Percentiles rank a stretch among this genome's conserved stretches.
These are phyloP conservation scores for Cryptococcus sp. DNA, from an alignment of 1,284 basidiomycete genomes.

Conservation along the genomic window DNA sequence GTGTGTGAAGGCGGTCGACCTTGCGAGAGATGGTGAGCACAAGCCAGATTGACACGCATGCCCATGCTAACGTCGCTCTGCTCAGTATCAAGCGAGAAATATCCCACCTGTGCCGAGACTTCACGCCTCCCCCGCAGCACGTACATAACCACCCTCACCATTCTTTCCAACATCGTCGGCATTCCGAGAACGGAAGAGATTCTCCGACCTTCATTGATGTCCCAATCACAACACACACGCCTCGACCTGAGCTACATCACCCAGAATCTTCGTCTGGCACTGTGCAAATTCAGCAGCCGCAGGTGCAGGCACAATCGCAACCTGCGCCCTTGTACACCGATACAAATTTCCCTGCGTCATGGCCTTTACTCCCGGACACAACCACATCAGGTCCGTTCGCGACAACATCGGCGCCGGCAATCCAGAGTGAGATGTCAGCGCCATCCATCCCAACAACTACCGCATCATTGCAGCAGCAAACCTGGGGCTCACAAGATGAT, in stretches of 20 bases:
- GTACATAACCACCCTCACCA: conserved; percentile 9
- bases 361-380: conserved; percentile 44
- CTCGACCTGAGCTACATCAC: background rate
- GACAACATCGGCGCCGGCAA: conserved; percentile 5
- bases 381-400: conserved; percentile 9
- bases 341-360: conserved; percentile 36
- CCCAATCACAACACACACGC: background rate
- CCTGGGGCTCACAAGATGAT: conserved; percentile 27
- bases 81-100: conserved; percentile 86
- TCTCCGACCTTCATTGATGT: too few relatives aligned
- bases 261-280: conserved; percentile 24
- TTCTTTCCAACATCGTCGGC: background rate
- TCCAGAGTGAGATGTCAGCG: conserved; percentile 2
- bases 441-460: conserved; percentile 3
- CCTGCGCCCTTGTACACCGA: conserved; percentile 28
- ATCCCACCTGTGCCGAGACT: conserved; percentile 85
- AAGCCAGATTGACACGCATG: conserved; percentile 6
- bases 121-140: conserved; percentile 59
- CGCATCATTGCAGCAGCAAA: background rate
- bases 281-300: conserved; percentile 14
- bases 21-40: conserved; percentile 76
- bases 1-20: conserved; percentile 83
- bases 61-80: background rate
- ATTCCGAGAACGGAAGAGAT: too few relatives aligned
- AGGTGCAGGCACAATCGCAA: conserved; percentile 5